Base-by-base conservation (phyloP, 371 early-diverging fungal genomes). In the Sporodiniella umbellata region DNA sequence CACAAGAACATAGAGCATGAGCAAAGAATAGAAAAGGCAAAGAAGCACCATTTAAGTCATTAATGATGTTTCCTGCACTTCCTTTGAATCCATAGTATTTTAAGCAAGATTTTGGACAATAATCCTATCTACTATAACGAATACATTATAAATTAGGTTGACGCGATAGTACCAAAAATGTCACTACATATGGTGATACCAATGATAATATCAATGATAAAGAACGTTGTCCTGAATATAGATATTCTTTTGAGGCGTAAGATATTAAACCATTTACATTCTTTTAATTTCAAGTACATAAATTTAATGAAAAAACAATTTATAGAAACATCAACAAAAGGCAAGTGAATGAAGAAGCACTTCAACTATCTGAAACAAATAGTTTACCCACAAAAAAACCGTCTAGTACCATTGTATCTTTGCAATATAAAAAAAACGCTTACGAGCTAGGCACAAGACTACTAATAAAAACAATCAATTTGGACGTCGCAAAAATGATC, bases 371-470 rank as follows among this genome's bases (percentile, higher is more conserved):
- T 45, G 28, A 31, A 10, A 10, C 28, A 15, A 45, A 26, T 22
- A 24, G 35, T 33, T 22, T 47, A 22, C 47, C 47, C 31, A 47
- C 33, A 22, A 47, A 47, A 33, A 31, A 31, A 33, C 47, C 35
- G 14, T 33, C 47, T 33, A n/a, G 35, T 48, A 40, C 38, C 38
- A 39, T 37, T 38, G 39, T 25, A 37, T 48, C 38, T 18, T 38
- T 48, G 18, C 37, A 38, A 38, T 39, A 48, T 48, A 38, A 39
- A 38, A 26, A 39, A 38, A 26, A 23, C 25, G 39, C 1, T 22
- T 48, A 40, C 38, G 38, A 37, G 23, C 49, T 40, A 48, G 39
- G 49, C 24, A 37, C 49, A 48, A 48, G 49, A 48, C 26, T 37
- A 37, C 17, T 48, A 39, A 48, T 38, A 38, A 26, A 48, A 37